Percentiles rank a stretch among this genome's conserved stretches.
Conservation (phyloP, 768 basidiomycete species). For the Auriscalpium vulgare region DNA sequence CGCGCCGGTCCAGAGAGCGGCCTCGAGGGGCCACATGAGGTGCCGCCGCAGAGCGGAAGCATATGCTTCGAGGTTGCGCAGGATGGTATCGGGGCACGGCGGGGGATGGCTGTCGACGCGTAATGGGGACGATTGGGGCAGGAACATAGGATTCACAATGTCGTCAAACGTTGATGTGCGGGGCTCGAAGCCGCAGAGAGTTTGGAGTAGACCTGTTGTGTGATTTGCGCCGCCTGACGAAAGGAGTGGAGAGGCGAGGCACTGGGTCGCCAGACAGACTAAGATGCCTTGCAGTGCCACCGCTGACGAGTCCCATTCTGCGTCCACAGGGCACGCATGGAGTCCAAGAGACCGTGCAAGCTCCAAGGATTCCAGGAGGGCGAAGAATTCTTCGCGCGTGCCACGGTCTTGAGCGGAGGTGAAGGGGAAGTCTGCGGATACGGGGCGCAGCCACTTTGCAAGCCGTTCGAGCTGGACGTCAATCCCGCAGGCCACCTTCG, state of each 20-base stretch:
- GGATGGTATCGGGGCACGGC: not conserved
- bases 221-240: not conserved
- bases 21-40: not conserved
- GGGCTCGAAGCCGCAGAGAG: not conserved
- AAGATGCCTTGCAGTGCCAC: not conserved
- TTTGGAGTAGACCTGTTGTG: not conserved
- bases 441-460: conserved; percentile 19
- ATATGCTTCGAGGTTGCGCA: not conserved
- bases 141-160: not conserved
- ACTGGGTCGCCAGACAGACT: not conserved
- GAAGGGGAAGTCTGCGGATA: conserved; percentile 14
- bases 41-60: not conserved
- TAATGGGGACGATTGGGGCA: not conserved
- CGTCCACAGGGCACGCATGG: not conserved
- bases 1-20: not conserved
- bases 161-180: not conserved
- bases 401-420: not conserved
- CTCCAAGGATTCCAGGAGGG: not conserved
- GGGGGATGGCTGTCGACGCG: not conserved
- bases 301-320: not conserved
- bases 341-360: not conserved
- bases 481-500: conserved; percentile 1
- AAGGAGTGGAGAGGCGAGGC: not conserved
- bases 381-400: not conserved
- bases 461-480: conserved; percentile 8